phyloP scores from a whole-genome alignment of 2,329 filamentous ascomycete genomes.

The Alternaria triticina region DNA sequence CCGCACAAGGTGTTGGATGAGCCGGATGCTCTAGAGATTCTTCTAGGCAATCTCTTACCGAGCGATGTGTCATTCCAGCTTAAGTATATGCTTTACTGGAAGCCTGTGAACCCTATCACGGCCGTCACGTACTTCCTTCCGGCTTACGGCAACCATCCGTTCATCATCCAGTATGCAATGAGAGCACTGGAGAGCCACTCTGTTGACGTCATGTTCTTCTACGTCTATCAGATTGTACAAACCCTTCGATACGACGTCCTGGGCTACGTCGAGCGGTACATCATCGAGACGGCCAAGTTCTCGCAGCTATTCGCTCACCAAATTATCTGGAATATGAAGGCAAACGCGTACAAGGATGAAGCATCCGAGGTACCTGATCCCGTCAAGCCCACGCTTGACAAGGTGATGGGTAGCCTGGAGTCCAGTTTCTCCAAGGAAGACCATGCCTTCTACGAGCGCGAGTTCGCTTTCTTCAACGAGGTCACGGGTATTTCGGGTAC shows the following conservation, averaged over 20 bases:
- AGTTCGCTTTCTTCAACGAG: conserved; percentile 98
- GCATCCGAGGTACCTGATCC: conserved; percentile 88
- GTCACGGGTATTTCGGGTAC: conserved; percentile 96
- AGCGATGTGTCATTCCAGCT: conserved; percentile 82
- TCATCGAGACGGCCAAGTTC: conserved; percentile 94
- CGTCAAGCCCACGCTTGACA: conserved; percentile 91
- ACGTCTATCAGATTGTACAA: conserved; percentile 97
- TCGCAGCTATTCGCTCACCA: conserved; percentile 99
- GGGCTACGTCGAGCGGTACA: conserved; percentile 95
- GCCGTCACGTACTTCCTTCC: conserved; percentile 94
- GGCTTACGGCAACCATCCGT: conserved; percentile 87
- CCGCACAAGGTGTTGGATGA: conserved; percentile 83
- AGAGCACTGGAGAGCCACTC: conserved; percentile 90
- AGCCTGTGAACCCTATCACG: conserved; percentile 88
- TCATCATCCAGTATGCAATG: conserved; percentile 96
- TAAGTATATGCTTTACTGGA: conserved; percentile 94
- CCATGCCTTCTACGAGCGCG: conserved; percentile 85
- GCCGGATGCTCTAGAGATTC: conserved; percentile 80
- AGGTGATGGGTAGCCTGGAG: conserved; percentile 84
- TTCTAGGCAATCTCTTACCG: conserved; percentile 79
- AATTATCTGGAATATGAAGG: conserved; percentile 99
- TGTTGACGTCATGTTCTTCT: conserved; percentile 98
- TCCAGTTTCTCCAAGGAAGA: conserved; percentile 81
- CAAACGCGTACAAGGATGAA: conserved; percentile 97
- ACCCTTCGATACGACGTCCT: conserved; percentile 89